These are phyloP conservation scores for Penicillium coffeae DNA, from an alignment of 495 filamentous ascomycete species.

Conservation along the genomic window DNA sequence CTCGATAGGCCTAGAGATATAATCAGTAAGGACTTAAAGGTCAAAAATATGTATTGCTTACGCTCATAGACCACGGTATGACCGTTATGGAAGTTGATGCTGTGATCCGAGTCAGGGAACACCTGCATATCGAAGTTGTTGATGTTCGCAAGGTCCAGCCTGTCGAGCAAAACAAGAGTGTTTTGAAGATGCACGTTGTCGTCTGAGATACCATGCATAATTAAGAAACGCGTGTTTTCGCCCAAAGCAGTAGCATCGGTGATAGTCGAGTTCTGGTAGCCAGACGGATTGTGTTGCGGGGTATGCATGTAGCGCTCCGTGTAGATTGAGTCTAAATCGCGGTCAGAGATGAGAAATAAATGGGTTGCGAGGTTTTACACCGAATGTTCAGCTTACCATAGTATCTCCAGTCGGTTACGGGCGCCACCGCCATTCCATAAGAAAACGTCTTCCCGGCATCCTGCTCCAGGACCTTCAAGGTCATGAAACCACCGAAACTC, in stretches of 20 bases:
- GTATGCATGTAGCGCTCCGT: slow-evolving; percentile 96
- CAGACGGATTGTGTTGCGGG: slow-evolving; percentile 71
- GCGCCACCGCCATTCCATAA: slow-evolving; percentile 97
- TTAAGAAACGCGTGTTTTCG: slow-evolving; percentile 75
- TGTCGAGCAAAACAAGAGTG: slow-evolving; percentile 78
- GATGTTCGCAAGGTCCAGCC: slow-evolving; percentile 74
- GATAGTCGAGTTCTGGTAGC: slow-evolving; percentile 75
- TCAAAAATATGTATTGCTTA: no score
- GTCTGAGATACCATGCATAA: slow-evolving; percentile 93
- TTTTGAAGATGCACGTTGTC: slow-evolving; percentile 98
- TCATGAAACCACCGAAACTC: slow-evolving; percentile 96
- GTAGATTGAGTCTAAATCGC: slow-evolving; percentile 83
- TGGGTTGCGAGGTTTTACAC: no score
- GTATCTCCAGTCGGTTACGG: slow-evolving; percentile 94
- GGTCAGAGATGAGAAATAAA: background rate
- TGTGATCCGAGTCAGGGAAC: slow-evolving; percentile 94
- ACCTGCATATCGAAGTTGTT: slow-evolving; percentile 97
- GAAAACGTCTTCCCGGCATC: slow-evolving; percentile 87
- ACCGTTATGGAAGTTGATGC: slow-evolving; percentile 92
- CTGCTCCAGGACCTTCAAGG: slow-evolving; percentile 89
- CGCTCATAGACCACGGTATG: slow-evolving; percentile 92
- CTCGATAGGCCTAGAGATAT: slow-evolving; percentile 65
- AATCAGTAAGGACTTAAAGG: slow-evolving; percentile 17
- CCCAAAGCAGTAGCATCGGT: slow-evolving; percentile 63
- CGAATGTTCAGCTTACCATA: slow-evolving; percentile 65